These are phyloP conservation scores for Blastomyces silverae DNA, from an alignment of 2,329 filamentous ascomycete genomes.

Conservation along the genomic window DNA sequence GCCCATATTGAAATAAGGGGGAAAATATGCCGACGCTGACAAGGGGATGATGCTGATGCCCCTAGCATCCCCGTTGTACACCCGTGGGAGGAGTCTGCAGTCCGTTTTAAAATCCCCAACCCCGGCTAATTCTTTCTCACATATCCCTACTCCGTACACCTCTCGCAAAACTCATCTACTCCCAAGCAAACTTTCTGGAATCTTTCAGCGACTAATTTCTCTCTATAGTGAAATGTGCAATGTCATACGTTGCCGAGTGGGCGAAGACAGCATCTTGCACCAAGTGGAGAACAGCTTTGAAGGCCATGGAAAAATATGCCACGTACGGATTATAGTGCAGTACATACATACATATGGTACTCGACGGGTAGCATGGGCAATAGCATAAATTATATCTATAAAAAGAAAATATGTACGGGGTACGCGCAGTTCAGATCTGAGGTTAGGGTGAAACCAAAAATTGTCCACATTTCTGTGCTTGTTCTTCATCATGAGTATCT, in stretches of 20 bases:
- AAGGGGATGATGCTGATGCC: not conserved
- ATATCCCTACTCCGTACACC: not conserved
- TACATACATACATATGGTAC: not conserved
- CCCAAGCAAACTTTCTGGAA: not conserved
- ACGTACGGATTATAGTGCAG: not conserved
- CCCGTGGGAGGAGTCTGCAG: not conserved
- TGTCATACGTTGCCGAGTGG: not conserved
- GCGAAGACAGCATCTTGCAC: not conserved
- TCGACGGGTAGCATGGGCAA: not conserved
- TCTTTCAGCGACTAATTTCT: not conserved
- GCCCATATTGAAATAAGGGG: slow-evolving; percentile 1
- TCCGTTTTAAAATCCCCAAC: not conserved
- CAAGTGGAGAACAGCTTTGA: not conserved
- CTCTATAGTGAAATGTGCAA: not conserved
- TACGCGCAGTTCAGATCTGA: not conserved
- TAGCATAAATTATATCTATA: too few relatives aligned
- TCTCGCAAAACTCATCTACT: not conserved
- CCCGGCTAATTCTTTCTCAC: not conserved
- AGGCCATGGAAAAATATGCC: not conserved
- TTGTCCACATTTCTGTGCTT: not conserved
- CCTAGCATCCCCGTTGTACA: not conserved
- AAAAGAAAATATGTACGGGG: not conserved
- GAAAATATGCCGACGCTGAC: not conserved
- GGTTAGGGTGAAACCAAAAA: not conserved
- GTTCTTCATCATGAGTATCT: not conserved